Percentiles rank a stretch among this genome's conserved stretches.
phyloP scores from a whole-genome alignment of 306 rosid species.

The Medicago arabica region DNA sequence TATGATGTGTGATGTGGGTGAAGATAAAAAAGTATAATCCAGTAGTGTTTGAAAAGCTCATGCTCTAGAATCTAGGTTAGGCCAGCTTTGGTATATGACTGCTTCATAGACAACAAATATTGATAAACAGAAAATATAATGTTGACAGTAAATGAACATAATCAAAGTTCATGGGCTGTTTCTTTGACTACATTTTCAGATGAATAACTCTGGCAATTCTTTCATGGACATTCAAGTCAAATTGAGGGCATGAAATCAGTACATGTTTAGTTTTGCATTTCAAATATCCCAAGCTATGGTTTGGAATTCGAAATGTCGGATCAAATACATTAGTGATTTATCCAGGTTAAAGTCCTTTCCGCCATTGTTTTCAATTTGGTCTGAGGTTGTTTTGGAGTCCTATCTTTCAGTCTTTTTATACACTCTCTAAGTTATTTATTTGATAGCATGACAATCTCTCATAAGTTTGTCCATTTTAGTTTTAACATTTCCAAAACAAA shows the following conservation, averaged over 20 bases:
- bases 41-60: not conserved
- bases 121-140: not conserved
- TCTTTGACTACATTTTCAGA: slow-evolving; percentile 23
- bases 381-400: slow-evolving; percentile 33
- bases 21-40: not conserved
- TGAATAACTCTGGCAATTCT: slow-evolving; percentile 14
- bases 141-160: not conserved
- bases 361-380: slow-evolving; percentile 11
- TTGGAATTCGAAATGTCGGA: not conserved
- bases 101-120: not conserved
- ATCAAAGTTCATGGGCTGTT: slow-evolving; percentile 11
- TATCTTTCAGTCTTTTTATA: slow-evolving; percentile 5
- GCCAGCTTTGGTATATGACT: slow-evolving; percentile 20
- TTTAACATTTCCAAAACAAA: slow-evolving; percentile 1
- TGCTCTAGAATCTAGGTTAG: slow-evolving; percentile 24
- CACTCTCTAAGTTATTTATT: not conserved
- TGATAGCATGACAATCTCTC: slow-evolving; percentile 13
- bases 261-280: slow-evolving; percentile 11
- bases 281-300: not conserved
- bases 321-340: slow-evolving; percentile 5
- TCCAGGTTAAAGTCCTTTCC: slow-evolving; percentile 4
- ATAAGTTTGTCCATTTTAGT: not conserved
- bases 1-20: slow-evolving; percentile 19
- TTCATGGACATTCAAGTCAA: slow-evolving; percentile 10
- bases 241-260: not conserved